Evolutionary conservation across 768 basidiomycete genomes (phyloP), one percentile per base, ranked within the genome.

Genomic region (Cyclocybe aegerita): DNA sequence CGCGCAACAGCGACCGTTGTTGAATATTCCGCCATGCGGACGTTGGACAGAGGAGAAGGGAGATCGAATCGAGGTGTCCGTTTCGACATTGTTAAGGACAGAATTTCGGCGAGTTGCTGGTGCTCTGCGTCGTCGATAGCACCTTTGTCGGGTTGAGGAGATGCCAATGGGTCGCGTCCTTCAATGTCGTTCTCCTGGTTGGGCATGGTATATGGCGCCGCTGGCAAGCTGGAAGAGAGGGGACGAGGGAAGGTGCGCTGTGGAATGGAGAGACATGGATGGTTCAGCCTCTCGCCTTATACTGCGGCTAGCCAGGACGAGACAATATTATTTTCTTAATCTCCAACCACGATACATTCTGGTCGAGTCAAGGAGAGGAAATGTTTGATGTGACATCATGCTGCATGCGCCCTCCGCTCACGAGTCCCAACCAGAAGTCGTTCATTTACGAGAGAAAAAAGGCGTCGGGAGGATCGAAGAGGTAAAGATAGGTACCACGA

Each of bases 1-100:
- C 56, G 52, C 32, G 56, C 36, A 36, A 57, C 31, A 23, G 41
- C 42, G 11, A 57, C 56, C 14, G 56, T 57, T 15, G 56, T 54
- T 3, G 46, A 50, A 11, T 56, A 52, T 17, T 56, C 54, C 7
- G 54, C 46, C 37, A 52, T 52, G 8, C 50, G 54, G 32, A 43
- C 54, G 38, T 45, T 36, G 7, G 46, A 33, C 32, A 57, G 33
- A 37, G 49, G 52, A 40, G 52, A 5, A 5, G 50, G 54, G 2
- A 50, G 32, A 30, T 52, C 43, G 31, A 51, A 37, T 9, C 34
- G 46, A 10, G 46, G 7, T 11, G 37, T 43, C 6, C 38, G 46
- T 46, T 40, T 52, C 36, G 41, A 39, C n/a, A 48, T 43, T 7
- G 46, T 51, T n/a, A 44, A 47, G 12, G 33, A 31, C 15, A 50